Conservation (phyloP, 768 basidiomycete genomes). For the Russula sp. region DNA sequence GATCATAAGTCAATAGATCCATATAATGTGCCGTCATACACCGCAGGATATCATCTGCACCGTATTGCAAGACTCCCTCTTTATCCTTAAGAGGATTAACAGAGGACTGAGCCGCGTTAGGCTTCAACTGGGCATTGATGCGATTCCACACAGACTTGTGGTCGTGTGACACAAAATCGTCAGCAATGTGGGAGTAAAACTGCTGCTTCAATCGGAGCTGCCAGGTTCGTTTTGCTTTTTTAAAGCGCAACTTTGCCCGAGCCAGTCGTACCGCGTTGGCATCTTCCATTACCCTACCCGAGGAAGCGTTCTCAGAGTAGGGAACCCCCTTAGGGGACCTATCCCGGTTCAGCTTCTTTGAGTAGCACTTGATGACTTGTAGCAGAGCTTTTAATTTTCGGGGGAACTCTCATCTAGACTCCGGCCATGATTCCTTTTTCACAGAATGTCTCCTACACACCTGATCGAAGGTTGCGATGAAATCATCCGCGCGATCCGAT, state of each 20-base stretch:
- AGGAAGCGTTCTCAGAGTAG: too few species aligned
- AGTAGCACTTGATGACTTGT: background rate
- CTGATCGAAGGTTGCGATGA: background rate
- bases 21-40: background rate
- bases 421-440: background rate
- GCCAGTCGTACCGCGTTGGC: background rate
- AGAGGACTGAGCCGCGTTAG: fast-evolving
- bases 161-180: background rate
- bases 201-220: background rate
- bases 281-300: background rate
- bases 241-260: background rate
- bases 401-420: background rate
- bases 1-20: slow-evolving; percentile 4
- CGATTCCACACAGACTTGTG: background rate
- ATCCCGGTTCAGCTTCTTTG: too few species aligned
- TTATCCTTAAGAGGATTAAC: background rate
- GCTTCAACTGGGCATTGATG: background rate
- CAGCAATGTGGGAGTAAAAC: background rate
- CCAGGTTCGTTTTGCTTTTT: background rate
- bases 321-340: too few species aligned
- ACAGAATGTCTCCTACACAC: background rate
- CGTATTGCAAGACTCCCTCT: background rate
- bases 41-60: background rate
- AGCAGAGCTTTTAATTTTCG: background rate
- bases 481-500: background rate